These are phyloP conservation scores for Ogataea nitratoaversa DNA, from an alignment of 805 yeast species.

Conservation along the genomic window DNA sequence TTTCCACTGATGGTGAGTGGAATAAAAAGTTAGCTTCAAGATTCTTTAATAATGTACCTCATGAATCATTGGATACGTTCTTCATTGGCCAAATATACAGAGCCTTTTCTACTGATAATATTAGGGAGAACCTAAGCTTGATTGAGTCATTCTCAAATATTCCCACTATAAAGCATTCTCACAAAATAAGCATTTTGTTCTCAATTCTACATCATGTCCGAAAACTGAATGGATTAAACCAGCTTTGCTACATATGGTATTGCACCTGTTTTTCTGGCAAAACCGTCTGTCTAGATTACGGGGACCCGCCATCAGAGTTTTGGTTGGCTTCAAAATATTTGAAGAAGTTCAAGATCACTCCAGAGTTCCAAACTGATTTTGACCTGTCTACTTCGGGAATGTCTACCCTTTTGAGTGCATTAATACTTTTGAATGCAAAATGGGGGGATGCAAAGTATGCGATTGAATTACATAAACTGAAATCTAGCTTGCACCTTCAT, in stretches of 20 bases:
- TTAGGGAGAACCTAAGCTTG: slow-evolving; percentile 3
- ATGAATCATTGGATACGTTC: slow-evolving; percentile 2
- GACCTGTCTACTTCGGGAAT: slow-evolving; percentile 2
- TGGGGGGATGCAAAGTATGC: slow-evolving; percentile 20
- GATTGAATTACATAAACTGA: slow-evolving; percentile 9
- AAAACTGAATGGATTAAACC: neutral
- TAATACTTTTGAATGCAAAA: slow-evolving; percentile 19
- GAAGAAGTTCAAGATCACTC: slow-evolving; percentile 6
- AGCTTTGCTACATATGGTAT: neutral
- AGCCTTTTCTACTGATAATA: slow-evolving; percentile 1
- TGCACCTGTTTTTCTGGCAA: neutral
- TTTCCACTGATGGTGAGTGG: neutral
- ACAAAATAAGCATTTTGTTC: neutral
- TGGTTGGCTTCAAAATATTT: neutral
- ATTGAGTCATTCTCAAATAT: neutral
- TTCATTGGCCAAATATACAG: slow-evolving; percentile 7
- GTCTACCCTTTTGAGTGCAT: slow-evolving; percentile 12
- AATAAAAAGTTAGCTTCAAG: slow-evolving; percentile 1
- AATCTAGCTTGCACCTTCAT: slow-evolving; percentile 6
- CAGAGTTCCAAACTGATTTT: slow-evolving; percentile 6
- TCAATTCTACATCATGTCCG: neutral
- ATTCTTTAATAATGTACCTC: slow-evolving; percentile 1
- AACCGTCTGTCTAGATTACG: slow-evolving; percentile 2
- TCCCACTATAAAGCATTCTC: neutral
- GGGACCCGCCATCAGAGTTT: slow-evolving; percentile 6